Evolutionary conservation across 495 filamentous ascomycete genomes (phyloP).

Genomic region (Hypoxylon perforatum): DNA sequence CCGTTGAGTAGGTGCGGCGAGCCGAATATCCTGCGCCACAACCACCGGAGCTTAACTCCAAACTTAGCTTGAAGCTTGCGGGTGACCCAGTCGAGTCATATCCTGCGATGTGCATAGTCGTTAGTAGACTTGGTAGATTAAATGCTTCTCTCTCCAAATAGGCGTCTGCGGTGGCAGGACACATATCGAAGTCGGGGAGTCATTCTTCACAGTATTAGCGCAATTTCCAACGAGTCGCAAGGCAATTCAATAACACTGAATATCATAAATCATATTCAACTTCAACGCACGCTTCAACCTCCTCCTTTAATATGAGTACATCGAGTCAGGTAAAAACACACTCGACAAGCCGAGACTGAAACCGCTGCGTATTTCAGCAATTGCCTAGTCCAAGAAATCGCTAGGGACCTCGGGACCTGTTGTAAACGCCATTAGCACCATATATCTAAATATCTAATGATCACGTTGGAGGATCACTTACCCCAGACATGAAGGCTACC

Average conservation of each 20-base stretch:
- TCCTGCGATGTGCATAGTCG: too few relatives aligned
- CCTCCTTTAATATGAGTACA: constrained; percentile 27
- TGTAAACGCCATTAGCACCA: background rate
- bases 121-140: too few relatives aligned
- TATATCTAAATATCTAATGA: background rate
- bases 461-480: constrained; percentile 34
- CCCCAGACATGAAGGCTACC: constrained; percentile 64
- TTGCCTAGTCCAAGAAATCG: constrained; percentile 34
- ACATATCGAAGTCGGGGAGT: too few relatives aligned
- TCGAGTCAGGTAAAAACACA: background rate
- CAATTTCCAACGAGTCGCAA: background rate
- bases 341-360: background rate
- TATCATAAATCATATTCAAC: constrained; percentile 13
- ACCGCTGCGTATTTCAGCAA: background rate
- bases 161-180: too few relatives aligned
- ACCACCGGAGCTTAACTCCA: too few relatives aligned
- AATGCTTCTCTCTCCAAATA: too few relatives aligned
- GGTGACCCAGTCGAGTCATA: too few relatives aligned
- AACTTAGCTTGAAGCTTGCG: too few relatives aligned
- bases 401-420: constrained; percentile 41
- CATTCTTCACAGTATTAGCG: too few relatives aligned
- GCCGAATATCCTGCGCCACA: too few relatives aligned
- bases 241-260: background rate
- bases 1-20: too few relatives aligned
- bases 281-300: background rate